Conservation (phyloP, 1,284 basidiomycete species). For the Trichosporon coremiiforme region DNA sequence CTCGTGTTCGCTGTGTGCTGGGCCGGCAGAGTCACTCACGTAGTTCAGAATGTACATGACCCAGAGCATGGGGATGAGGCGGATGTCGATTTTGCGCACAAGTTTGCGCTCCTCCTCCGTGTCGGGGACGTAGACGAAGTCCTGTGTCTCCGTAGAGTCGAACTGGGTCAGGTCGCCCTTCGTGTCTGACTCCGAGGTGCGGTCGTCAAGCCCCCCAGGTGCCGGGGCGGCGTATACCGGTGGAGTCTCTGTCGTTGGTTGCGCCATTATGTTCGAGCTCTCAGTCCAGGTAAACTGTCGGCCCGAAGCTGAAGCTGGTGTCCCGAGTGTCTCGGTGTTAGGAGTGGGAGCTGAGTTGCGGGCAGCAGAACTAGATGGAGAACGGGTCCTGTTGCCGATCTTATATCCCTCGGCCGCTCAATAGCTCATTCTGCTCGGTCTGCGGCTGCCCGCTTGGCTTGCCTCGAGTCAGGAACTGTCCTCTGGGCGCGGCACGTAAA, state of each 20-base stretch:
- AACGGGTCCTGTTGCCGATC: background rate
- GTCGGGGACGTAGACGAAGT: conserved; percentile 39
- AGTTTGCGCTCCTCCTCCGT: conserved; percentile 51
- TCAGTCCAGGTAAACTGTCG: background rate
- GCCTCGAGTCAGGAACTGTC: background rate
- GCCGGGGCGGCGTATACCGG: background rate
- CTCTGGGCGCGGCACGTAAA: conserved; percentile 1
- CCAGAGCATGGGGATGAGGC: conserved; percentile 52
- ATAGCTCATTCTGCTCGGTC: background rate
- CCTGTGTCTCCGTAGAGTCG: background rate
- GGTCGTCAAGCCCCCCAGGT: background rate
- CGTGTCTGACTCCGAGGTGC: background rate
- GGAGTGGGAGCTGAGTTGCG: background rate
- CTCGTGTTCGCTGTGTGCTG: background rate
- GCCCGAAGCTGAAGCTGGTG: background rate
- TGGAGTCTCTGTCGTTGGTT: background rate
- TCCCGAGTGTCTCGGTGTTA: background rate
- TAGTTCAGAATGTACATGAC: conserved; percentile 33
- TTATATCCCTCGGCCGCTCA: background rate
- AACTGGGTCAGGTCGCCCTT: background rate
- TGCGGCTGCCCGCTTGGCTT: too few species aligned
- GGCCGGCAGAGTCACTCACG: conserved; percentile 17
- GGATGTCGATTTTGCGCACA: conserved; percentile 55
- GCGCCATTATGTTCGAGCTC: background rate
- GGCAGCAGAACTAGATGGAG: background rate